These are phyloP conservation scores for Emergomyces africanus DNA, from an alignment of 2,329 filamentous ascomycete genomes.

Conservation along the genomic window DNA sequence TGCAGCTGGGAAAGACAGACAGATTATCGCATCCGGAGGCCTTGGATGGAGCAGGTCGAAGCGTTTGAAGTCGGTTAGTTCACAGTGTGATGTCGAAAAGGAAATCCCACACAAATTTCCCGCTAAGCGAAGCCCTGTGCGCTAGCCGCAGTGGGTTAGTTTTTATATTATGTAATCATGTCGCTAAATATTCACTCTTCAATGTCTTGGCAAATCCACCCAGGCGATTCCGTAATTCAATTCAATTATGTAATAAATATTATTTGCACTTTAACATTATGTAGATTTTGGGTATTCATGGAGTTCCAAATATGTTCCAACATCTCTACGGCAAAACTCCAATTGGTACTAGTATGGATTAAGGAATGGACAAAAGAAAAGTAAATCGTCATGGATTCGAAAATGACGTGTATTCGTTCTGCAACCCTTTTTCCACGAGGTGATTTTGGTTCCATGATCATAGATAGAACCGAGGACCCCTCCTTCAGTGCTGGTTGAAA, in stretches of 20 bases:
- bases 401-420: neutral
- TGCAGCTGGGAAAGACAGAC: constrained; percentile 29
- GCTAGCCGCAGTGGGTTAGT: constrained; percentile 6
- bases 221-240: too few relatives aligned
- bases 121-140: constrained; percentile 29
- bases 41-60: constrained; percentile 25
- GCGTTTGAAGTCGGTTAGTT: constrained; percentile 22
- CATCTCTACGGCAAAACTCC: neutral
- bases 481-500: constrained; percentile 5
- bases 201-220: neutral
- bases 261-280: neutral
- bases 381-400: neutral
- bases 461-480: neutral
- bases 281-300: neutral
- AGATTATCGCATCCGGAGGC: constrained; percentile 28
- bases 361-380: neutral
- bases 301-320: neutral
- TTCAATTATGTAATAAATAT: too few relatives aligned
- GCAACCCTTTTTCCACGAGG: neutral
- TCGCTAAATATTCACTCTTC: neutral
- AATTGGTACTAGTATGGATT: neutral
- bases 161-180: constrained; percentile 5
- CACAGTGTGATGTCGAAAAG: constrained; percentile 24
- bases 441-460: neutral
- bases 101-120: constrained; percentile 35